Percentiles rank a stretch among this genome's conserved stretches.
Conservation (phyloP, 345 rosid species). For the Bruguiera sexangula region DNA sequence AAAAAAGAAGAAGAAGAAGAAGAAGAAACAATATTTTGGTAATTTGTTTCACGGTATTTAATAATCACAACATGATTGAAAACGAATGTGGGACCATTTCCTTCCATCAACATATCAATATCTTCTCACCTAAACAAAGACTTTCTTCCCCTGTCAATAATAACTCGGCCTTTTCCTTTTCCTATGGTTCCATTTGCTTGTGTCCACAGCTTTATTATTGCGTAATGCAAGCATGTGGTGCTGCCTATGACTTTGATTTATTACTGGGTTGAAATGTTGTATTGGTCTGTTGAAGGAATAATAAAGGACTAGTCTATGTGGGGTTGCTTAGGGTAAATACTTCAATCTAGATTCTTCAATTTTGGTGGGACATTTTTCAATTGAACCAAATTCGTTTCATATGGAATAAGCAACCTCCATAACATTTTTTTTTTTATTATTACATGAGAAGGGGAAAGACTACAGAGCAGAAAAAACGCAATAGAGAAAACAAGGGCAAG, state of each 20-base stretch:
- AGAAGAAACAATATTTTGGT: too few relatives aligned
- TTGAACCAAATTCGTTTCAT: too few relatives aligned
- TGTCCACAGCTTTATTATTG: conserved; percentile 14
- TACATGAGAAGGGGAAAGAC: too few relatives aligned
- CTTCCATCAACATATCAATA: conserved; percentile 37
- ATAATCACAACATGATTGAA: background rate
- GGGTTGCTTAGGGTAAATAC: conserved; percentile 10
- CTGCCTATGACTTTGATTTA: conserved; percentile 14
- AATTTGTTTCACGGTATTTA: background rate
- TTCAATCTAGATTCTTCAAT: conserved; percentile 21
- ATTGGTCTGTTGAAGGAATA: conserved; percentile 9
- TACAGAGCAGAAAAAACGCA: too few relatives aligned
- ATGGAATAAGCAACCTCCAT: too few relatives aligned
- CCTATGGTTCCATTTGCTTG: conserved; percentile 17
- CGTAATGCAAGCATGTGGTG: conserved; percentile 12
- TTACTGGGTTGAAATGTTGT: conserved; percentile 6
- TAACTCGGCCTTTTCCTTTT: conserved; percentile 8
- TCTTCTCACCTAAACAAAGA: conserved; percentile 53
- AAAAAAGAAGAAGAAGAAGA: too few relatives aligned
- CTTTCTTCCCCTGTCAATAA: conserved; percentile 36
- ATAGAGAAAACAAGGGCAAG: too few relatives aligned
- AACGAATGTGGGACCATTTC: conserved; percentile 27
- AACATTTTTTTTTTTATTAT: too few relatives aligned
- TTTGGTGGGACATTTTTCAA: conserved; percentile 27
- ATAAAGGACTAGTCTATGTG: conserved; percentile 16